Evolutionary conservation across 345 rosid species (phyloP), one percentile per base, ranked within the genome.

Genomic region (Eucalyptus tenuipes): DNA sequence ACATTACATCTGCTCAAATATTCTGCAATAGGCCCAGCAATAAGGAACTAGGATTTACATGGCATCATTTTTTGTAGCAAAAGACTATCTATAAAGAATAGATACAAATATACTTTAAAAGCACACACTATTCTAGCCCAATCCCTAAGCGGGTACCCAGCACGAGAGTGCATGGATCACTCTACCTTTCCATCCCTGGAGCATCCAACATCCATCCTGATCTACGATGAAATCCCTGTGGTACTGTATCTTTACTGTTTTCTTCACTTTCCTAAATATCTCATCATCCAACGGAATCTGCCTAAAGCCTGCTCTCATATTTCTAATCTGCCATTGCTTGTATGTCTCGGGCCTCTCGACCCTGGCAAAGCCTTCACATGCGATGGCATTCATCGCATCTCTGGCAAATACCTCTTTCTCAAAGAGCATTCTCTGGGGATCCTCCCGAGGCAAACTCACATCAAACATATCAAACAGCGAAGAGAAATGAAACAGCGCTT

Each of bases 151-250:
- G 88, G 97, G 97, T 88, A 93, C 91, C 99, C 99, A 97, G 68
- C 93, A 94, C 2, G 99, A 94, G 87, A 95, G 90, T 68, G 96
- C 99, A 89, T 90, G 90, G 10, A 94, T 86, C 29, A 95, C 92
- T 89, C 95, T 93, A 13, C 99, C 99, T 89, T 97, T 97, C 99
- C 99, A 97, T 8, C 97, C 97, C 86, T 92, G 98, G 59, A 97
- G 93, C 96, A 97, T 90, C 98, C 98, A 97, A 1, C 90, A 91
- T 61, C 93, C 95, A 91, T 97, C 95, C 25, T 90, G 92, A 86
- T 96, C 98, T 2, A 96, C 87, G 61, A 92, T 89, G 25, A 96
- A 97, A 88, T 97, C 99, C 81, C 87, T 91, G 50, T 96, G 94
- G 85, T 96, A 96, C 55, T 87, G 90, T 22, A 90, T 33, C 85